Evolutionary conservation across 2,329 filamentous ascomycete genomes (phyloP).

Genomic region (Aspergillus aculeatinus): DNA sequence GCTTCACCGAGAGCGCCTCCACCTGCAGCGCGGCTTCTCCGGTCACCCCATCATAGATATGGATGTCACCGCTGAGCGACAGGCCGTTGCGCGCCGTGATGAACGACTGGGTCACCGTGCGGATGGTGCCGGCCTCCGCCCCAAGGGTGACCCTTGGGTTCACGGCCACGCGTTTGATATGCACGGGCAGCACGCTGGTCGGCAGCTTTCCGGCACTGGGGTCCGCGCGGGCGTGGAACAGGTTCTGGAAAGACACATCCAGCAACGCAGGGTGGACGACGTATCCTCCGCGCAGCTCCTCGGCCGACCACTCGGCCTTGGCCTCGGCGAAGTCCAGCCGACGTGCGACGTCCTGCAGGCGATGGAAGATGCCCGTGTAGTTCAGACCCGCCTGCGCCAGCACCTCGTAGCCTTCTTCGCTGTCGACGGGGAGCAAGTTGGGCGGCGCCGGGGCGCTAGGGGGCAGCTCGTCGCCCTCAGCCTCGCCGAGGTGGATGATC

Average conservation of each 20-base stretch:
- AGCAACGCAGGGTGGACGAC: constrained; percentile 1
- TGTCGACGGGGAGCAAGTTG: not conserved
- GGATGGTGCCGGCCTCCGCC: too few species aligned
- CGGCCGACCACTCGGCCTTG: not conserved
- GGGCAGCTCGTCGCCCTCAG: too few species aligned
- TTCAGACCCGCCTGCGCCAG: not conserved
- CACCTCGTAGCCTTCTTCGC: not conserved
- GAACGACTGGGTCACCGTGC: too few species aligned
- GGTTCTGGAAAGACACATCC: constrained; percentile 3
- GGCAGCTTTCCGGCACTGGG: too few species aligned
- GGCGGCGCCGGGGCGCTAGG: not conserved
- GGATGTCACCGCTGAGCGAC: too few species aligned
- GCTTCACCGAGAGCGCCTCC: too few species aligned
- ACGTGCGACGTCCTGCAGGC: not conserved
- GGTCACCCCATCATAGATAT: too few species aligned
- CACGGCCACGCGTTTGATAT: too few species aligned
- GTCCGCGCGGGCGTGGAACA: not conserved
- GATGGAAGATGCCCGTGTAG: not conserved
- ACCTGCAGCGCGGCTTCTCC: too few species aligned
- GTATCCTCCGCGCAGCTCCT: not conserved
- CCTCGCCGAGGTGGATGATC: not conserved
- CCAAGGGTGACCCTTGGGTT: too few species aligned
- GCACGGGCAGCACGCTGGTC: too few species aligned
- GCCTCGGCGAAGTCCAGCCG: not conserved
- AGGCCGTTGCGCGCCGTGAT: too few species aligned